phyloP scores from a whole-genome alignment of 805 yeast genomes.

The Kuraishia hungarica region DNA sequence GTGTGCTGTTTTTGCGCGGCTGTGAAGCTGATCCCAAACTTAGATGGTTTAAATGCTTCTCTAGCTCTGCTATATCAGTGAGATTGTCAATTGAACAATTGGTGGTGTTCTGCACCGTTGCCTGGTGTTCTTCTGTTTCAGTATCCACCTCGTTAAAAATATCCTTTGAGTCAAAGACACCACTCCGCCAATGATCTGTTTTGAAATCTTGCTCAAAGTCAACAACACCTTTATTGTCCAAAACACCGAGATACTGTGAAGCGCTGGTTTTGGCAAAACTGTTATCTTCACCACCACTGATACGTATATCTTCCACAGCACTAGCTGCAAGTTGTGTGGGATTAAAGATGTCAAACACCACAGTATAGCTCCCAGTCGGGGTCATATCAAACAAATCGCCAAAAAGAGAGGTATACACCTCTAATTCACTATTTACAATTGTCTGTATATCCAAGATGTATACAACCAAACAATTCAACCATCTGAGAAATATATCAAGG shows the following conservation, averaged over 20 bases:
- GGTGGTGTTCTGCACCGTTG: not conserved
- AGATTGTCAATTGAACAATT: not conserved
- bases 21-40: not conserved
- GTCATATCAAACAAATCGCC: not conserved
- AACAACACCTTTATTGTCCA: constrained; percentile 11
- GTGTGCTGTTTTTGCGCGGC: no score
- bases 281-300: not conserved
- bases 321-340: constrained; percentile 15
- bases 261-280: constrained; percentile 6
- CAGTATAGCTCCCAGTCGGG: constrained; percentile 10
- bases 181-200: constrained; percentile 16
- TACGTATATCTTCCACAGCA: constrained; percentile 6
- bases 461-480: not conserved
- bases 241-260: constrained; percentile 9
- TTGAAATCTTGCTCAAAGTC: constrained; percentile 11
- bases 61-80: not conserved
- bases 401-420: not conserved
- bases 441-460: no score
- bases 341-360: constrained; percentile 19
- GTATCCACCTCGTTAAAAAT: constrained; percentile 11
- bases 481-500: no score
- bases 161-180: constrained; percentile 10
- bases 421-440: no score
- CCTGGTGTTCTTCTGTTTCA: not conserved
- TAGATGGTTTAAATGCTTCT: not conserved